These are phyloP conservation scores for Dioscorea cayenensis DNA, from an alignment of 116 monocot species.

Conservation along the genomic window DNA sequence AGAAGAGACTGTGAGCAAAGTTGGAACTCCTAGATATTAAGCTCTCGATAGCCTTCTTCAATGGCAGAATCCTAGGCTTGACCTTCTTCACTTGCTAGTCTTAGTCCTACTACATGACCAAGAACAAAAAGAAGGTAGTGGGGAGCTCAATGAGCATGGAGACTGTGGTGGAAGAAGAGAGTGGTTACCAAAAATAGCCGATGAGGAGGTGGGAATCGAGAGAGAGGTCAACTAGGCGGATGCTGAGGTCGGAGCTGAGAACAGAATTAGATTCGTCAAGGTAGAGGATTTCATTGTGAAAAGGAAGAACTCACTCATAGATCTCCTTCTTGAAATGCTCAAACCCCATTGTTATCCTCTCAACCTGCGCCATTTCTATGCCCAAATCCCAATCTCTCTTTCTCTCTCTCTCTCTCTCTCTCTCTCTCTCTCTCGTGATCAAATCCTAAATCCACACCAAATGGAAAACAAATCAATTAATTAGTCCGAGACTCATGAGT, in stretches of 20 bases:
- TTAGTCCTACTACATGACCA: too few relatives aligned
- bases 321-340: conserved; percentile 69
- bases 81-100: too few relatives aligned
- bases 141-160: conserved; percentile 44
- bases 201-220: conserved; percentile 15
- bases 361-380: conserved; percentile 42
- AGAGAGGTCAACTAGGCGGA: conserved; percentile 12
- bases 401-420: background rate
- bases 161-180: conserved; percentile 28
- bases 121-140: too few relatives aligned
- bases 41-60: too few relatives aligned
- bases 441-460: background rate
- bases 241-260: conserved; percentile 13
- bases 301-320: conserved; percentile 48
- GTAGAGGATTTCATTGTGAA: conserved; percentile 19
- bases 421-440: too few relatives aligned
- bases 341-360: conserved; percentile 61
- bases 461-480: background rate
- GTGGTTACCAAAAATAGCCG: conserved; percentile 3
- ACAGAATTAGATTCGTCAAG: conserved; percentile 24
- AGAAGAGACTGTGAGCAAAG: too few relatives aligned
- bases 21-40: too few relatives aligned
- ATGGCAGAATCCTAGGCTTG: too few relatives aligned
- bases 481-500: background rate
- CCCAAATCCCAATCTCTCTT: background rate